Evolutionary conservation across 2,329 filamentous ascomycete genomes (phyloP).

Genomic region (Didymella glomerata): DNA sequence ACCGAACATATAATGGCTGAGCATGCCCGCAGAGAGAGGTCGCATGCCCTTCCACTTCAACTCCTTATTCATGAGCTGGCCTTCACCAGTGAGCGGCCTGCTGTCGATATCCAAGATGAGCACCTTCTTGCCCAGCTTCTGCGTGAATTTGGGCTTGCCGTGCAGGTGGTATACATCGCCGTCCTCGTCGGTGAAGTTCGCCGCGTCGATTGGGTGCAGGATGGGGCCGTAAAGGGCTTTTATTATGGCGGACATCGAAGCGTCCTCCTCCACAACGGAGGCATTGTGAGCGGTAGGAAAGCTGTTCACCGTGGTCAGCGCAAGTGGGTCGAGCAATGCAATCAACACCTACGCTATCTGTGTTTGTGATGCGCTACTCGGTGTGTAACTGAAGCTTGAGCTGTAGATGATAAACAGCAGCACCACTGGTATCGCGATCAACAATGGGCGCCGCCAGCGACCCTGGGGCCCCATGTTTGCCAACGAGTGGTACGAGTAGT

Average conservation of each 20-base stretch:
- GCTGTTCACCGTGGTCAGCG: conserved; percentile 26
- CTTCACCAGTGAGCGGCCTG: conserved; percentile 44
- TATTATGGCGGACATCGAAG: conserved; percentile 49
- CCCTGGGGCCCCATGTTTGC: conserved; percentile 47
- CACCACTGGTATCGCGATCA: conserved; percentile 44
- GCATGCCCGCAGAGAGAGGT: conserved; percentile 50
- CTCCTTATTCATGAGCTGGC: conserved; percentile 49
- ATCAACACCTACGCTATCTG: conserved; percentile 34
- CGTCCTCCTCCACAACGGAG: conserved; percentile 38
- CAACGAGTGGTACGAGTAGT: conserved; percentile 44
- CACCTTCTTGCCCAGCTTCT: conserved; percentile 50
- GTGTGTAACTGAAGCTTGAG: conserved; percentile 37
- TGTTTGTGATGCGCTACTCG: conserved; percentile 25
- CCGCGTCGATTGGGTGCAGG: conserved; percentile 46
- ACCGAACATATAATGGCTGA: conserved; percentile 52
- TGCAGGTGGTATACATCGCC: conserved; percentile 45
- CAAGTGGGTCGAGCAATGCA: background rate
- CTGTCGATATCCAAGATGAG: conserved; percentile 52
- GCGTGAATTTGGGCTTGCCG: conserved; percentile 44
- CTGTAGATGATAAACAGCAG: conserved; percentile 44
- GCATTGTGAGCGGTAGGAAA: conserved; percentile 39
- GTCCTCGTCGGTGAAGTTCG: conserved; percentile 51
- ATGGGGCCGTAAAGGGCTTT: conserved; percentile 50
- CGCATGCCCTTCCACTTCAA: conserved; percentile 51
- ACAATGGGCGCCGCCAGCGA: conserved; percentile 46